phyloP scores from a whole-genome alignment of 345 rosid genomes.

The Boechera stricta region DNA sequence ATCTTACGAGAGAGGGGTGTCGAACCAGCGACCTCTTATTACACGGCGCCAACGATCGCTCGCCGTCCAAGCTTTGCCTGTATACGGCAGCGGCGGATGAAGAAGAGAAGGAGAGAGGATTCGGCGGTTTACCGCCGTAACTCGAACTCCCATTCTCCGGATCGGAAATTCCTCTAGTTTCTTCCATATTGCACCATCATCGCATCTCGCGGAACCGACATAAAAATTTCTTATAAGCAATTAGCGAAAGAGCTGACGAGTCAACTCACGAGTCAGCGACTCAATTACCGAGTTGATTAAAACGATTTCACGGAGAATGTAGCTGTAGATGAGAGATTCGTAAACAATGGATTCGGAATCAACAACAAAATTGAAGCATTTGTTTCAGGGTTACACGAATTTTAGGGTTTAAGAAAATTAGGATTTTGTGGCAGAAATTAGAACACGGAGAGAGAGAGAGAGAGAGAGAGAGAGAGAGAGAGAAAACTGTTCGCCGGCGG shows the following conservation, averaged over 20 bases:
- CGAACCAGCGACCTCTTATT: conserved; percentile 66
- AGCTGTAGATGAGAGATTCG: conserved; percentile 19
- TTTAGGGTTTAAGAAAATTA: conserved; percentile 29
- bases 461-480: neutral
- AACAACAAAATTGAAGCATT: neutral
- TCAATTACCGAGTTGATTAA: neutral
- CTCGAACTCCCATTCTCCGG: conserved; percentile 62
- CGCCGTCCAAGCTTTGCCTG: conserved; percentile 48
- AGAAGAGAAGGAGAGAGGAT: conserved; percentile 56
- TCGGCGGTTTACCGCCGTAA: conserved; percentile 70
- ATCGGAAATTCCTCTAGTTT: conserved; percentile 48
- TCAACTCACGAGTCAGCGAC: conserved; percentile 30
- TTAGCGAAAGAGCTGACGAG: conserved; percentile 23
- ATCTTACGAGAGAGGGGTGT: conserved; percentile 75
- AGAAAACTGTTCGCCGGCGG: conserved; percentile 33
- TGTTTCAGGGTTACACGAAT: neutral
- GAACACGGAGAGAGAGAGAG: conserved; percentile 34
- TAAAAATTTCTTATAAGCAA: neutral
- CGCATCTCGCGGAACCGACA: conserved; percentile 25
- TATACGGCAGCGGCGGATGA: conserved; percentile 39
- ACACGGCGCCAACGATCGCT: conserved; percentile 45
- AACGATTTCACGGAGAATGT: conserved; percentile 30
- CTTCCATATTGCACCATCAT: conserved; percentile 69
- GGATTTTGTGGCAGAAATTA: conserved; percentile 41
- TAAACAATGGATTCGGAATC: conserved; percentile 1